Conservation (phyloP, 2,329 filamentous ascomycete species). For the Apiospora rasikravindrae region DNA sequence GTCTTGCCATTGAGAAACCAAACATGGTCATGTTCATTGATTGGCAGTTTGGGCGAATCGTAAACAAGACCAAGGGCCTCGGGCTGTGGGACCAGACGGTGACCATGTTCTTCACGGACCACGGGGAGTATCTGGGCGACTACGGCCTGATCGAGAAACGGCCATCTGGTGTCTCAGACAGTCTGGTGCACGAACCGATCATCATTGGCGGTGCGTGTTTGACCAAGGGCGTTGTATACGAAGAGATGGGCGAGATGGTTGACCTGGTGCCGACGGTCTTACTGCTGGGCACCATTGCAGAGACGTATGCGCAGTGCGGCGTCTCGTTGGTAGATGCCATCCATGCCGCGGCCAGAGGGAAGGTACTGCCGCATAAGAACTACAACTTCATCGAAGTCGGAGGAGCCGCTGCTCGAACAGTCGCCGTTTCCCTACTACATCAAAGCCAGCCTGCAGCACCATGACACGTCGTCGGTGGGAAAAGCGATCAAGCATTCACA, state of each 20-base stretch:
- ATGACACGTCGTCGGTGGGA: conserved; percentile 48
- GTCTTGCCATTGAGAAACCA: neutral
- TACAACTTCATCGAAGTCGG: conserved; percentile 50
- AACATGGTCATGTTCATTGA: conserved; percentile 40
- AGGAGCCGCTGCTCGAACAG: conserved; percentile 51
- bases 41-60: conserved; percentile 49
- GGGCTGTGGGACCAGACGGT: conserved; percentile 45
- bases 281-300: conserved; percentile 39
- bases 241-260: conserved; percentile 51
- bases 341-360: conserved; percentile 31
- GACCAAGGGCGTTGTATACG: too few relatives aligned
- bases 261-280: conserved; percentile 50
- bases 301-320: conserved; percentile 48
- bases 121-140: conserved; percentile 52
- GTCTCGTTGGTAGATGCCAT: conserved; percentile 37
- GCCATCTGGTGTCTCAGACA: conserved; percentile 49
- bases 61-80: conserved; percentile 40
- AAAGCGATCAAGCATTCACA: conserved; percentile 42
- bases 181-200: conserved; percentile 48
- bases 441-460: conserved; percentile 49
- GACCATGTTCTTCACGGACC: conserved; percentile 50
- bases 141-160: conserved; percentile 54
- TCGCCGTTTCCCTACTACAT: conserved; percentile 51
- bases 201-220: conserved; percentile 36
- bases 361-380: conserved; percentile 39